Evolutionary conservation across 139 green algal species (phyloP).

Genomic region (Microglena sp.): DNA sequence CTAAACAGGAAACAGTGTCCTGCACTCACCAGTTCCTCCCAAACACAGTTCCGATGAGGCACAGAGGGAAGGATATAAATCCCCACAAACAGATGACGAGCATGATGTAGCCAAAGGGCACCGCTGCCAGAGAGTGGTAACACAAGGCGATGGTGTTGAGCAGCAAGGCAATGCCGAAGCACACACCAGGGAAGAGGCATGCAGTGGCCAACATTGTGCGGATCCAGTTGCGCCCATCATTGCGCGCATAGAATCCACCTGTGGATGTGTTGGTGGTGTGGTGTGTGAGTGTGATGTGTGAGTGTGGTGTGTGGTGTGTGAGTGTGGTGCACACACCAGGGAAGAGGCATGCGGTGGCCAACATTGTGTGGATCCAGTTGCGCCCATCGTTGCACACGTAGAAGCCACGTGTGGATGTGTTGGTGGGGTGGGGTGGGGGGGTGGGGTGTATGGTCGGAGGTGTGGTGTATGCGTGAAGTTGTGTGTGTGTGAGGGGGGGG

Average conservation of each 20-base stretch:
- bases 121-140: slow-evolving; percentile 81
- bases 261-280: too few species aligned
- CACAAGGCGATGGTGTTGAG: slow-evolving; percentile 94
- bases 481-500: too few species aligned
- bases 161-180: slow-evolving; percentile 77
- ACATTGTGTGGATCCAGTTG: too few species aligned
- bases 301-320: too few species aligned
- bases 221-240: slow-evolving; percentile 86
- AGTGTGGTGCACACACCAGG: too few species aligned
- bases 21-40: slow-evolving; percentile 21
- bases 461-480: too few species aligned
- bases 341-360: too few species aligned
- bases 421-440: too few species aligned
- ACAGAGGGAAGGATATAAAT: slow-evolving; percentile 89
- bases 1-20: too few species aligned
- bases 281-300: background rate
- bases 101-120: slow-evolving; percentile 84
- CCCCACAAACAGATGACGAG: slow-evolving; percentile 81
- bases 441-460: too few species aligned
- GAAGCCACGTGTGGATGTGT: too few species aligned
- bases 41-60: slow-evolving; percentile 59
- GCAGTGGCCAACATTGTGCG: slow-evolving; percentile 84
- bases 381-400: too few species aligned
- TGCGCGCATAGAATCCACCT: slow-evolving; percentile 67
- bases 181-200: slow-evolving; percentile 46